Conservation (phyloP, 2,329 filamentous ascomycete genomes). For the Fusarium anguioides region DNA sequence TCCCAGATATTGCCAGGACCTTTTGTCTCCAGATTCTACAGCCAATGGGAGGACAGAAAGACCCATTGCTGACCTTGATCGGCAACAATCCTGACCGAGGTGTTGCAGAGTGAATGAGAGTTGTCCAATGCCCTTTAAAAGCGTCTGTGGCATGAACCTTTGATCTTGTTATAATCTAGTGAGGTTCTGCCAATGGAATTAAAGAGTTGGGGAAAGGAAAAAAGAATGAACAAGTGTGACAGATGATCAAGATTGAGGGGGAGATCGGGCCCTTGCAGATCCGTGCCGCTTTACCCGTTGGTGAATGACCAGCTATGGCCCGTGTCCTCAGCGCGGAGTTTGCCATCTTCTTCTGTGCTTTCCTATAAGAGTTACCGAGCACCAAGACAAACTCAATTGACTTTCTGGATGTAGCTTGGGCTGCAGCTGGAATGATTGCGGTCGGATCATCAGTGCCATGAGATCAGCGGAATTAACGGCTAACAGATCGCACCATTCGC, state of each 20-base stretch:
- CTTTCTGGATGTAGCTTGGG: not conserved
- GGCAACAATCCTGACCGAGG: constrained; percentile 22
- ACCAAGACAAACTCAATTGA: not conserved
- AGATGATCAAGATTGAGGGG: not conserved
- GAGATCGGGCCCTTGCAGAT: not conserved
- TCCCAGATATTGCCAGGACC: constrained; percentile 32
- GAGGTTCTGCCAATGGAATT: not conserved
- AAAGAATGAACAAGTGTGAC: no score
- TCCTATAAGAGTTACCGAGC: constrained; percentile 19
- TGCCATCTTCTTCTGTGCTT: not conserved
- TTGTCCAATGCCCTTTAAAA: constrained; percentile 5
- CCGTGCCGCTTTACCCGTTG: constrained; percentile 23
- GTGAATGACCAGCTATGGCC: not conserved
- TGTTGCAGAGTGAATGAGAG: not conserved
- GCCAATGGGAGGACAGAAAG: constrained; percentile 26
- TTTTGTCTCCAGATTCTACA: constrained; percentile 20
- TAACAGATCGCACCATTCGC: not conserved
- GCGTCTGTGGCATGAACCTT: not conserved
- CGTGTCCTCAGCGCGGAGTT: constrained; percentile 5
- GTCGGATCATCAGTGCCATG: not conserved
- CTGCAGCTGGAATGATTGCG: no score
- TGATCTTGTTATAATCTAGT: not conserved
- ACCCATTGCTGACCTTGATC: constrained; percentile 20
- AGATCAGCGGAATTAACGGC: not conserved
- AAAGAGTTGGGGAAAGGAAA: not conserved